These are phyloP conservation scores for Polygonum aviculare DNA, from an alignment of 148 eudicot genomes.

Conservation along the genomic window DNA sequence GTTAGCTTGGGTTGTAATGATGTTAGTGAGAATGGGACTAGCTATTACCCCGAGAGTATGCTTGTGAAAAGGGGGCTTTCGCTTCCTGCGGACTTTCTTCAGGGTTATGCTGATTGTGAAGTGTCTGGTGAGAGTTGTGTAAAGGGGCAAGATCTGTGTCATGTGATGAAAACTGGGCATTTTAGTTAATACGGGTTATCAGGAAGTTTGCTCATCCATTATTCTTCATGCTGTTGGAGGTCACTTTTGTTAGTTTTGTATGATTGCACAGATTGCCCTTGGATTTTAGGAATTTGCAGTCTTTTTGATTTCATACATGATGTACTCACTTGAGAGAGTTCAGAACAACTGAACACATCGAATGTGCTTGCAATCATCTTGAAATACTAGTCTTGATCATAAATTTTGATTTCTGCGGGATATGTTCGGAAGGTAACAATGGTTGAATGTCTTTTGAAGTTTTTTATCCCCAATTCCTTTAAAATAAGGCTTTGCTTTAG, in stretches of 20 bases:
- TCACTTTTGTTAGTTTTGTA: no score
- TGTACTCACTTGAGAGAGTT: no score
- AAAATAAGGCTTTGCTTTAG: neutral
- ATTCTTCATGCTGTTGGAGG: no score
- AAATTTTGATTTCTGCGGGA: no score
- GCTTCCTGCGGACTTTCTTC: neutral
- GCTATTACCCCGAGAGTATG: conserved; percentile 45
- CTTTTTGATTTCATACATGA: no score
- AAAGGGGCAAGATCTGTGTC: neutral
- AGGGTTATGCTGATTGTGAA: neutral
- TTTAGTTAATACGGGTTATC: neutral
- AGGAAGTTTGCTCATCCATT: no score
- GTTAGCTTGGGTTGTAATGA: conserved; percentile 57
- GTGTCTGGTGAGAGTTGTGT: neutral
- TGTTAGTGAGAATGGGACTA: conserved; percentile 12
- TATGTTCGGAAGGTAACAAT: no score
- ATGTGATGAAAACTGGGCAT: neutral
- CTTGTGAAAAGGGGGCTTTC: conserved; percentile 16
- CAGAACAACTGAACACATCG: no score
- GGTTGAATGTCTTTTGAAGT: neutral
- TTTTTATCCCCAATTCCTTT: neutral
- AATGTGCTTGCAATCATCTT: no score
- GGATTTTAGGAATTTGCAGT: no score
- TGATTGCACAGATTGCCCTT: no score
- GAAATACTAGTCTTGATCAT: no score